Base-by-base conservation (phyloP, 2,329 filamentous ascomycete species). In the Claviceps monticola region DNA sequence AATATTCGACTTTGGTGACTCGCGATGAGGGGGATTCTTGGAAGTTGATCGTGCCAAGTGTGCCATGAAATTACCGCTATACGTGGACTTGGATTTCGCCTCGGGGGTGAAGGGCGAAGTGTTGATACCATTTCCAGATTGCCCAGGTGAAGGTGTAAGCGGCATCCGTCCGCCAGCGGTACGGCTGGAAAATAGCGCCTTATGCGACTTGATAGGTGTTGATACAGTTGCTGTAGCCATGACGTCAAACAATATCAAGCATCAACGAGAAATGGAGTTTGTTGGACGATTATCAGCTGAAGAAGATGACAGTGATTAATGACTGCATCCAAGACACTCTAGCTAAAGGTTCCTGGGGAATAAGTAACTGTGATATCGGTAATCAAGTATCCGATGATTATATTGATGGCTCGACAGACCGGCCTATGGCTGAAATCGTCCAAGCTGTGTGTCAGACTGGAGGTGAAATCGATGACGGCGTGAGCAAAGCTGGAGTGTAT, bases 1-100 rank as follows among this genome's bases (percentile, higher is more conserved):
- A 67, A 96, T 96, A 75, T 96, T 97, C 54, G 90, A 96, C 75
- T 97, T 97, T 65, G 90, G 89, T 2, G 91, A 96, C 65, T 93
- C 86, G 49, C 86, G 84, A 67, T 87, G 84, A 42, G 29, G 2
- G 9, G 79, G 73, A 42, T 76, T 71, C 72, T 83, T 84, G 56
- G 82, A 76, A 55, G 69, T 71, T 2, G 78, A 83, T 63, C 85
- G 86, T 56, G 85, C 77, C 63, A 95, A 85, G 64, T 89, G 84
- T 55, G 86, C 77, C 57, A 87, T 80, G 53, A 95, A 74, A 69
- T 89, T 90, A 57, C 83, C 85, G 56, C 84, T 81, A 67, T 88
- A 93, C 55, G 88, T 82, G 7, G 88, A 88, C 71, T 88, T 86
- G 57, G 74, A 69, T 72, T 74, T 55, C 68, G 68, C 79, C 70